Conservation (phyloP, 2,329 filamentous ascomycete species). For the Fusarium neocosmosporiellum region DNA sequence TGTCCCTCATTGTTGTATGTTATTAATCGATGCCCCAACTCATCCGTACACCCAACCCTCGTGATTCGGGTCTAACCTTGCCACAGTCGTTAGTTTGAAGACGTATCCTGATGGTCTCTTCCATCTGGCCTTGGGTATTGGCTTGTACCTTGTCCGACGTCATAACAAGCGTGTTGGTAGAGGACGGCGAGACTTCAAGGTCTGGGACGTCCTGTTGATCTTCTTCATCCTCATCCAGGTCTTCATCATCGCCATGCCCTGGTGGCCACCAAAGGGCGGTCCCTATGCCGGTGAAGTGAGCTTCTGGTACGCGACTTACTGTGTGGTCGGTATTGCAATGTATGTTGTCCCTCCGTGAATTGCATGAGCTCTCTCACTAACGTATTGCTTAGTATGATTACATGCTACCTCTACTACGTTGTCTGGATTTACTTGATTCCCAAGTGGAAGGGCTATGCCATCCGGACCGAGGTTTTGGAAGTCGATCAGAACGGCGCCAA, state of each 20-base stretch:
- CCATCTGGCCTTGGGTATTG: conserved; percentile 64
- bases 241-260: conserved; percentile 76
- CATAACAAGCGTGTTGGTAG: conserved; percentile 64
- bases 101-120: conserved; percentile 71
- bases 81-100: conserved; percentile 66
- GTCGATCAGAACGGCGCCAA: conserved; percentile 54
- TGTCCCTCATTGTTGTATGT: not conserved
- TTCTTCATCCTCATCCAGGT: conserved; percentile 71
- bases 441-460: conserved; percentile 61
- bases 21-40: not conserved
- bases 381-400: conserved; percentile 52
- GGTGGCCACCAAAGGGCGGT: conserved; percentile 74
- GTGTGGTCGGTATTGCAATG: conserved; percentile 72
- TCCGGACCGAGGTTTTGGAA: conserved; percentile 65
- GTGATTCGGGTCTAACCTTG: conserved; percentile 37
- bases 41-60: not conserved
- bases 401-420: conserved; percentile 68
- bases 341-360: conserved; percentile 52
- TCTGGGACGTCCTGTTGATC: conserved; percentile 67
- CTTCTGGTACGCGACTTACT: conserved; percentile 80
- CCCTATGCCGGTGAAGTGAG: conserved; percentile 71
- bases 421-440: conserved; percentile 69
- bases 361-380: not conserved
- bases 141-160: conserved; percentile 67
- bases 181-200: conserved; percentile 62